Evolutionary conservation across 371 early-diverging fungal species (phyloP), one percentile per base, ranked within the genome.

Genomic region (Lichtheimia corymbifera): DNA sequence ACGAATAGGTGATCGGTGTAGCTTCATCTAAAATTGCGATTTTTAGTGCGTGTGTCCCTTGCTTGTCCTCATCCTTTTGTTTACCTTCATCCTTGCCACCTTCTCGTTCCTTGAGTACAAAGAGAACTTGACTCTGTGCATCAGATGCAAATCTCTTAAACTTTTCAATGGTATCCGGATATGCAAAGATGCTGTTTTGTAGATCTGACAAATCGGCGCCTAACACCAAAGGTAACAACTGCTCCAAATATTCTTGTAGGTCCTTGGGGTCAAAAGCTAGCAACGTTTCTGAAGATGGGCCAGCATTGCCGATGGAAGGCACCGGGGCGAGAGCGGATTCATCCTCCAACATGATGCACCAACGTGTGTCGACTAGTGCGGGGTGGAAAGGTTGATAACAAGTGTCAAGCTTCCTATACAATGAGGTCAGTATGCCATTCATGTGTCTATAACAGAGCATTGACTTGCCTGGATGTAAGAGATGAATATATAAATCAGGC

Each of bases 71-170:
- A 47, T 12, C 25, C 24, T 11, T 28, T 51, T 24, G 45, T 45
- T 44, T 70, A 83, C 80, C 80, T 62, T 74, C 82, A 58, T 83
- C 80, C 41, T 74, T 78, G 6, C 68, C 78, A n/a, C 79, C 83
- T 45, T 83, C 89, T 40, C 82, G 72, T 70, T 93, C 93, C 69
- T 93, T 94, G 49, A 91, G 69, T 50, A 95, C 83, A 67, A 91
- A 93, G 41, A 95, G 77, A 4, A 88, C 94, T 5, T 88, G 89
- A 6, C 84, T 72, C 55, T 86, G 86, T 2, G 88, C 74, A 66
- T 96, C 96, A 57, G 80, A 86, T 18, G 91, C 89, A 80, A 94
- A 96, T 9, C 88, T 83, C 49, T 80, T 82, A 64, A 91, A 84
- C 69, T 83, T 91, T 52, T 91, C 93, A 4, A 74, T 59, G 9